Evolutionary conservation across 208 protist species (phyloP).

Genomic region (Naegleria lovaniensis): DNA sequence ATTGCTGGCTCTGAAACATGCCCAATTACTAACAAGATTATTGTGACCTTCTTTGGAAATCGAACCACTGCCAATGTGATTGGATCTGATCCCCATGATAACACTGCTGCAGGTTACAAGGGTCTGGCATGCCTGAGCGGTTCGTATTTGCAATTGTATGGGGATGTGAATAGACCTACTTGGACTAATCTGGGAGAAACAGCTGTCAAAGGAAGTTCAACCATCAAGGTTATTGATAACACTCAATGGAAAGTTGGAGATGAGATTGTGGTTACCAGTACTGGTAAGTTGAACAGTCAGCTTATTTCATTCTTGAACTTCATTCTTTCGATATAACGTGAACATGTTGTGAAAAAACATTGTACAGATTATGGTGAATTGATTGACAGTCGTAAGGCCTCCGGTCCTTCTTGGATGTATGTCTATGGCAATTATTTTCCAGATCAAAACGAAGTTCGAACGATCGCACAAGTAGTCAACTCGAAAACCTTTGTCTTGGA

Average conservation of each 20-base stretch:
- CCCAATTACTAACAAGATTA: background rate
- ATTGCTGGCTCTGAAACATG: background rate
- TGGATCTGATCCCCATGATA: background rate
- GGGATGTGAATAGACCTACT: background rate
- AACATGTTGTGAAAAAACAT: no score
- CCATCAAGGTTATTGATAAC: background rate
- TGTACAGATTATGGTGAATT: background rate
- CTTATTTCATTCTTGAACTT: no score
- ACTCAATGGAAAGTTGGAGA: background rate
- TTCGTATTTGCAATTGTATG: background rate
- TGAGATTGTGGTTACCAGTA: background rate
- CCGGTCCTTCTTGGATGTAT: no score
- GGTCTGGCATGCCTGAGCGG: background rate
- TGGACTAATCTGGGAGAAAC: background rate
- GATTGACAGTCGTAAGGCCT: background rate
- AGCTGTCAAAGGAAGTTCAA: background rate
- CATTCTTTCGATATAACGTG: no score
- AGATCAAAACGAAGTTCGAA: background rate
- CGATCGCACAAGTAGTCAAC: background rate
- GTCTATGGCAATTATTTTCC: background rate
- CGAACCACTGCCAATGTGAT: background rate
- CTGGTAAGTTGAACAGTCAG: no score
- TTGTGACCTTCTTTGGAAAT: background rate
- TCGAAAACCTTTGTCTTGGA: background rate
- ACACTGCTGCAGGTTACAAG: background rate